Evolutionary conservation across 2,329 filamentous ascomycete genomes (phyloP).

Genomic region (Trichoderma lentiforme): DNA sequence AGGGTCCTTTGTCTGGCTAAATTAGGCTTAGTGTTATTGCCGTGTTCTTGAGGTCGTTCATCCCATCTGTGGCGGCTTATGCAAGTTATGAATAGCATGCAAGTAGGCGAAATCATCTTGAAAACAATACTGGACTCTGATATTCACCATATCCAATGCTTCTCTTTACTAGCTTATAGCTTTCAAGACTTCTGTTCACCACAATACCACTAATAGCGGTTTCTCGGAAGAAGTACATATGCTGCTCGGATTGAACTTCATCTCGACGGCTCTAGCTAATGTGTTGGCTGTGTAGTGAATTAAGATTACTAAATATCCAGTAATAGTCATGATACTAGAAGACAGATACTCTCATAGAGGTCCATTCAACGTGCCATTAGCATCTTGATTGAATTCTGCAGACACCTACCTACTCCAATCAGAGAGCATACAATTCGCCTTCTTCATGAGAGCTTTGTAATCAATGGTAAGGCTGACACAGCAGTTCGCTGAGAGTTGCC

Average conservation of each 20-base stretch:
- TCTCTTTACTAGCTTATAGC: background rate
- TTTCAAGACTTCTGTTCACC: background rate
- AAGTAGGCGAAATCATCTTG: background rate
- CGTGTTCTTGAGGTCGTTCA: background rate
- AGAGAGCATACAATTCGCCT: background rate
- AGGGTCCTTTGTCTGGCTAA: rapidly evolving
- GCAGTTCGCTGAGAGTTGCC: background rate
- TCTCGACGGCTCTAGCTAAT: background rate
- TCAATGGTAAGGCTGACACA: background rate
- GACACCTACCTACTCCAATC: background rate
- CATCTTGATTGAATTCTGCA: background rate
- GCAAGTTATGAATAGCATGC: background rate
- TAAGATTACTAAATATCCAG: background rate
- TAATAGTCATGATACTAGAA: background rate
- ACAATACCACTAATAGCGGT: background rate
- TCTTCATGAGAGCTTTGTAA: background rate
- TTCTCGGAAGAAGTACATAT: too few species aligned
- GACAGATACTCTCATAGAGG: background rate
- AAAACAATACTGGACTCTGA: background rate
- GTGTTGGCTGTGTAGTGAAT: background rate
- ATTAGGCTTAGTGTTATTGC: background rate
- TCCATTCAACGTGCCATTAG: background rate
- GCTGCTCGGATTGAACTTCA: background rate
- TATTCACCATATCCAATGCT: background rate
- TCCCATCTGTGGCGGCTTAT: background rate